Evolutionary conservation across 169 alveolate genomes (phyloP).

Genomic region (Eimeria praecox): DNA sequence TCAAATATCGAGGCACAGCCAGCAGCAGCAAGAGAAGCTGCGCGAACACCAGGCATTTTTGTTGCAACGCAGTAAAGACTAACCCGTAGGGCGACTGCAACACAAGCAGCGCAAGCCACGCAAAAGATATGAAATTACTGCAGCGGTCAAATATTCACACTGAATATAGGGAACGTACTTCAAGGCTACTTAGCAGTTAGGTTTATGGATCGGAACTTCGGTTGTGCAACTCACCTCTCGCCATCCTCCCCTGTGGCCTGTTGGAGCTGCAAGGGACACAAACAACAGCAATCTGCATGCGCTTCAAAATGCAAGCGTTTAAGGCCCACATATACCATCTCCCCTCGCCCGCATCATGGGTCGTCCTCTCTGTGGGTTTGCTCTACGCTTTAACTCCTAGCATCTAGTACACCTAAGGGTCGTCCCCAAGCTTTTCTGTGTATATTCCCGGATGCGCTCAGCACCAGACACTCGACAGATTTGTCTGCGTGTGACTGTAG

Average conservation of each 20-base stretch:
- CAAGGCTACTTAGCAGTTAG: background rate
- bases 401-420: background rate
- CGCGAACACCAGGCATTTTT: background rate
- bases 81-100: constrained; percentile 70
- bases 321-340: background rate
- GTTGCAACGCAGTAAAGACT: background rate
- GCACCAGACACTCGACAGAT: background rate
- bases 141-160: background rate
- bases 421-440: background rate
- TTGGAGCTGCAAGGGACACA: constrained; percentile 45
- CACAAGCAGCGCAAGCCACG: background rate
- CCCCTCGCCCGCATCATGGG: background rate
- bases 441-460: background rate
- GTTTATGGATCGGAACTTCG: background rate
- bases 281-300: background rate
- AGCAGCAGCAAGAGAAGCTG: background rate
- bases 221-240: constrained; percentile 28
- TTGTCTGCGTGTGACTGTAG: background rate
- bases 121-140: background rate
- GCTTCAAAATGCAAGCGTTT: background rate
- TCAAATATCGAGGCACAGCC: background rate
- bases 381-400: background rate
- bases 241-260: constrained; percentile 64
- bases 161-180: background rate
- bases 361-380: background rate